Evolutionary conservation across 2,329 filamentous ascomycete species (phyloP), one percentile per base, ranked within the genome.

Genomic region (Cordyceps cicadae): DNA sequence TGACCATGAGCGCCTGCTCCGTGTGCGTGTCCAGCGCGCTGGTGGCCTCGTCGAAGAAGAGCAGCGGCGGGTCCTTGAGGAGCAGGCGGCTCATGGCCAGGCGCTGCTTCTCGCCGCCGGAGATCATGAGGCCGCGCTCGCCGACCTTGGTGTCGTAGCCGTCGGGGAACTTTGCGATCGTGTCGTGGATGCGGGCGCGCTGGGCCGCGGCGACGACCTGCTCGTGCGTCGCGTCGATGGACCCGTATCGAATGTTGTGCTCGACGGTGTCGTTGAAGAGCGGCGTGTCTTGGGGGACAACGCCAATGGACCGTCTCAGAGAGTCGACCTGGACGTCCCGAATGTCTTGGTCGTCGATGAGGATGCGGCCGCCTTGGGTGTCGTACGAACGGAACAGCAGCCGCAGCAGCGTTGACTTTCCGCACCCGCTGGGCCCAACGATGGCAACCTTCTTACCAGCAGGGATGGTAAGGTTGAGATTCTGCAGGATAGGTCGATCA

Each of bases 1-100:
- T 96, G 63, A 87, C 81, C 78, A 97, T 86, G 54, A 97, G 80
- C 1, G 89, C 88, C 74, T 95, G 90, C 75, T 97, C 93, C 0
- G 93, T 97, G 69, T 96, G 90, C 0, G 93, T 96, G 71, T 97
- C 92, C 39, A 97, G 79, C 1, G 93, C 92, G 53, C 89, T 93
- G 0, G 92, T 97, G 67, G 92, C 93, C 78, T 97, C 92, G 66
- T 97, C 92, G 67, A 97, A 97, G 81, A 97, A 97, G 0, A 97
- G 77, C 32, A 97, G 75, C 1, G 91, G 90, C 3, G 92, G 91
- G 66, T 97, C 90, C 72, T 97, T 97, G 62, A 97, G 80, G 1
- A 97, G 82, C 45, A 97, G 72, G 49, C 92, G 81, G 29, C 89
- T 90, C 26, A 97, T 85, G 0, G 93, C 93, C 12, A 97, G 77